phyloP scores from a whole-genome alignment of 148 eudicot species.

The Chenopodium suecicum region DNA sequence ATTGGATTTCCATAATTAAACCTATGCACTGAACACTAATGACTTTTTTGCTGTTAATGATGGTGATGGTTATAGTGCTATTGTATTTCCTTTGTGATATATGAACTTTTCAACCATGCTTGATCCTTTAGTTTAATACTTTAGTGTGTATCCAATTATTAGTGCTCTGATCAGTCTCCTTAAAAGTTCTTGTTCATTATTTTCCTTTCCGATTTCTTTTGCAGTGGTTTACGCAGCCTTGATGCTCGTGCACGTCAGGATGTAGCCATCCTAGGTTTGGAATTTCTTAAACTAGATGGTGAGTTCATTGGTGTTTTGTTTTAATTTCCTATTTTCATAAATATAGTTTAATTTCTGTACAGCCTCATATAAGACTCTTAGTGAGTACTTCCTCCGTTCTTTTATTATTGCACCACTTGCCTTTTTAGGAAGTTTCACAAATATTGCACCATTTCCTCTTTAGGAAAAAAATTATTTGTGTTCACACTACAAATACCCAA shows the following conservation, averaged over 20 bases:
- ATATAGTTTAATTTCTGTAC: background rate
- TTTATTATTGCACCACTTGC: too few species aligned
- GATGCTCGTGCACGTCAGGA: constrained; percentile 96
- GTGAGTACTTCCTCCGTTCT: too few species aligned
- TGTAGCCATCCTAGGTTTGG: constrained; percentile 81
- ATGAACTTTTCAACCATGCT: background rate
- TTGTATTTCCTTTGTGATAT: background rate
- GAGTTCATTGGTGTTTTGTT: constrained; percentile 11
- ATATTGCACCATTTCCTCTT: too few species aligned
- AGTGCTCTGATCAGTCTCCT: background rate
- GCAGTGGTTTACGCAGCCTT: constrained; percentile 71
- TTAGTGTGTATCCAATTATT: background rate
- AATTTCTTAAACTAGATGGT: constrained; percentile 94
- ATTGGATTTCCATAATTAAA: background rate
- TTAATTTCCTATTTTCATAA: background rate
- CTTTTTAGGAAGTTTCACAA: too few species aligned
- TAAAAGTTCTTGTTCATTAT: background rate
- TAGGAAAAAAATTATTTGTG: too few species aligned
- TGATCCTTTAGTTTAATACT: background rate
- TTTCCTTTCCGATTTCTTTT: constrained; percentile 9
- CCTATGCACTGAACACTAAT: too few species aligned
- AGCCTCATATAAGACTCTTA: background rate
- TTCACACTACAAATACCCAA: too few species aligned
- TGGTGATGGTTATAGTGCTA: background rate
- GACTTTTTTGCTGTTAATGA: background rate